phyloP scores from a whole-genome alignment of 257 asterid genomes.

The Jaltomata sinuosa region DNA sequence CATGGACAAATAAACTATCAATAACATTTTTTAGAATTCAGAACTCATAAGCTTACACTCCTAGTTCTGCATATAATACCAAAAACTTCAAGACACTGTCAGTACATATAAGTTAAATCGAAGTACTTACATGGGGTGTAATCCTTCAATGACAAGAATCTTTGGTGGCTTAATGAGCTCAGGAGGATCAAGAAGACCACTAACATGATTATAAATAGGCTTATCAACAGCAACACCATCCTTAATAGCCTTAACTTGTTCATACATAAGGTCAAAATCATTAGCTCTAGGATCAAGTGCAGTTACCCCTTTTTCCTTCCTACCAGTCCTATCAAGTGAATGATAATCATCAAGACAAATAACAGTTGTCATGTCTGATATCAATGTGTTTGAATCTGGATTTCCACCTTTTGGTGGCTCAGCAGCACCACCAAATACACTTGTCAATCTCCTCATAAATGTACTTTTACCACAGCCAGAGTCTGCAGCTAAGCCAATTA shows the following conservation, averaged over 20 bases:
- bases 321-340: constrained; percentile 82
- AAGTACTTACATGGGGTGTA: constrained; percentile 94
- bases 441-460: constrained; percentile 91
- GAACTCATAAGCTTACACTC: not conserved
- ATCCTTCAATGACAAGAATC: constrained; percentile 93
- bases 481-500: constrained; percentile 88
- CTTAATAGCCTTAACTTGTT: constrained; percentile 81
- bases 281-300: constrained; percentile 94
- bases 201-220: constrained; percentile 86
- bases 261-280: constrained; percentile 83
- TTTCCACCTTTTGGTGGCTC: constrained; percentile 97
- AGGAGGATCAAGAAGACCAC: constrained; percentile 85
- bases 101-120: not conserved
- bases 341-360: constrained; percentile 92
- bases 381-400: constrained; percentile 90
- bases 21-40: not conserved
- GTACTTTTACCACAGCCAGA: constrained; percentile 97
- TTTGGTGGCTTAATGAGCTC: constrained; percentile 86
- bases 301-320: constrained; percentile 88
- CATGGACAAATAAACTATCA: not conserved
- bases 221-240: constrained; percentile 61
- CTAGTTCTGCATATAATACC: not conserved
- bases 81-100: not conserved
- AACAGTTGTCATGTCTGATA: constrained; percentile 82
- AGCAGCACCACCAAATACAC: constrained; percentile 97